These are phyloP conservation scores for Rachicladosporium sp. DNA, from an alignment of 2,329 filamentous ascomycete species.

Conservation along the genomic window DNA sequence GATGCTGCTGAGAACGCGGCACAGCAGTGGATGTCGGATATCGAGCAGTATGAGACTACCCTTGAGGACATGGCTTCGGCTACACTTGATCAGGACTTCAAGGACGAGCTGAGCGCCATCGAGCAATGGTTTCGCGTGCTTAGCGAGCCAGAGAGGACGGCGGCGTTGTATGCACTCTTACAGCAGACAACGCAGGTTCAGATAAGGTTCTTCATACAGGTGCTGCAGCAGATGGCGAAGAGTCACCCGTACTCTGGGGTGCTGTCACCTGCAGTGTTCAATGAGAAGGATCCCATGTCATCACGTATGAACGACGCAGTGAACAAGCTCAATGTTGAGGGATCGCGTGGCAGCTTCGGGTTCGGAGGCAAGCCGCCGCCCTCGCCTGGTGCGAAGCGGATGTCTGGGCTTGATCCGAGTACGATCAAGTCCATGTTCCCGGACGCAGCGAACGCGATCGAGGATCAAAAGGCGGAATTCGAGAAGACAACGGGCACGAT, in stretches of 20 bases:
- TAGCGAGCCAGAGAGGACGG: conserved; percentile 91
- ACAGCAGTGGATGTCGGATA: conserved; percentile 97
- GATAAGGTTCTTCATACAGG: conserved; percentile 97
- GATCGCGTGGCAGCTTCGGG: conserved; percentile 72
- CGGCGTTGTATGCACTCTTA: conserved; percentile 83
- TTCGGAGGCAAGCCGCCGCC: conserved; percentile 54
- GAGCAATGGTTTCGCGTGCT: conserved; percentile 99
- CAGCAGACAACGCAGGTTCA: conserved; percentile 99
- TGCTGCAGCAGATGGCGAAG: conserved; percentile 97
- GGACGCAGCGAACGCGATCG: conserved; percentile 94
- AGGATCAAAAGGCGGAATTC: conserved; percentile 94
- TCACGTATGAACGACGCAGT: conserved; percentile 92
- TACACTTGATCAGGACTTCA: conserved; percentile 98
- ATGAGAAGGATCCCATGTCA: conserved; percentile 95
- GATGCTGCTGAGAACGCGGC: conserved; percentile 87
- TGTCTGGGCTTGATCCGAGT: conserved; percentile 83
- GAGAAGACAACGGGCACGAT: conserved; percentile 87
- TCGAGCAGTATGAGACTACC: conserved; percentile 98
- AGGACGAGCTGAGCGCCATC: conserved; percentile 95
- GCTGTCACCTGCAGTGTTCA: conserved; percentile 83
- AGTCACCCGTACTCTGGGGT: conserved; percentile 95
- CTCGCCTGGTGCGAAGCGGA: conserved; percentile 70
- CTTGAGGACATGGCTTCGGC: conserved; percentile 97
- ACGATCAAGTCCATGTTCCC: conserved; percentile 99
- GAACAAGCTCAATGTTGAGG: conserved; percentile 83